These are phyloP conservation scores for Elsinoe necatrix DNA, from an alignment of 2,329 filamentous ascomycete species.

Conservation along the genomic window DNA sequence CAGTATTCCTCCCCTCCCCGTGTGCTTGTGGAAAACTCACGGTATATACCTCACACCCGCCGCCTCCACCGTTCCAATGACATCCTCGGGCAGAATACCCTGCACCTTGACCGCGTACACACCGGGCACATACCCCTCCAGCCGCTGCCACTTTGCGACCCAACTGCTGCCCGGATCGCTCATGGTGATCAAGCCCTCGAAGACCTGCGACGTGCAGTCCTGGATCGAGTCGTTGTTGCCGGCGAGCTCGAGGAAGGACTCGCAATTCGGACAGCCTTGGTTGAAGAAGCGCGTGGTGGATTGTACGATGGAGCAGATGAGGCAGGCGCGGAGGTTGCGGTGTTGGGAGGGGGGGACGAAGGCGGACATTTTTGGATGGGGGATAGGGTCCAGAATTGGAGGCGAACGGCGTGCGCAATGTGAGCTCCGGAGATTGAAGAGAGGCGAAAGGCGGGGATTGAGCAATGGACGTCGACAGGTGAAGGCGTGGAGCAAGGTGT, in stretches of 20 bases:
- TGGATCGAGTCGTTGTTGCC: conserved; percentile 67
- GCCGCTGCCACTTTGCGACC: conserved; percentile 93
- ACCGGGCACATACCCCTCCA: conserved; percentile 79
- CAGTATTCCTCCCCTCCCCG: not conserved
- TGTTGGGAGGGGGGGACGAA: conserved; percentile 67
- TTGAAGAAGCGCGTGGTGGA: conserved; percentile 70
- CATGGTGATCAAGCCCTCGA: conserved; percentile 82
- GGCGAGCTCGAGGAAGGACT: conserved; percentile 76
- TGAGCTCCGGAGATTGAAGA: not conserved
- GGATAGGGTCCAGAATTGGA: not conserved
- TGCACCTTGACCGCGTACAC: conserved; percentile 94
- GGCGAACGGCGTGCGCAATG: not conserved
- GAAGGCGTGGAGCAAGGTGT: conserved; percentile 1
- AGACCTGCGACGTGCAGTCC: conserved; percentile 92
- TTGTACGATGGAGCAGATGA: conserved; percentile 96
- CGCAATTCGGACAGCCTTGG: conserved; percentile 93
- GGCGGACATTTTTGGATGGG: conserved; percentile 45
- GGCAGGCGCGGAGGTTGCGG: conserved; percentile 88
- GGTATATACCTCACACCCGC: conserved; percentile 55
- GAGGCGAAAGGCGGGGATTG: not conserved
- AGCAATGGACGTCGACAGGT: not conserved
- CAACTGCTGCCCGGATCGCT: conserved; percentile 76
- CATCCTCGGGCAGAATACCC: conserved; percentile 58
- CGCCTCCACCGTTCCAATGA: conserved; percentile 48
- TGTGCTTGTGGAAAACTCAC: conserved; percentile 28